phyloP scores from a whole-genome alignment of 1,284 basidiomycete species.

The Microstroma glucosiphilum region DNA sequence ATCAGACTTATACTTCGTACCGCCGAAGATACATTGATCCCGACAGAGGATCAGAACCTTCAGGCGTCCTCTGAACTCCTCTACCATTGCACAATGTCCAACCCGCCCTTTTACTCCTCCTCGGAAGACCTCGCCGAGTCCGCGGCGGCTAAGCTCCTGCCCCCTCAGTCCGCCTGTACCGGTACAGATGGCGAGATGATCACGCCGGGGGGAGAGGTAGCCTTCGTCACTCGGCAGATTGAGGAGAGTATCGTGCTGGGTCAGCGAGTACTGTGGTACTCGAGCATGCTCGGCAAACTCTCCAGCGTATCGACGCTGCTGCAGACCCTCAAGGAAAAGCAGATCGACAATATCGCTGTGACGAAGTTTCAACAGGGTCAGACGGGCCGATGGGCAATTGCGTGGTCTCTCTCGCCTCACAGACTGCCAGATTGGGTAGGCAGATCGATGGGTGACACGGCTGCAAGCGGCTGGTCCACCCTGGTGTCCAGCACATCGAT shows the following conservation, averaged over 20 bases:
- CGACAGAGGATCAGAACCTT: constrained; percentile 23
- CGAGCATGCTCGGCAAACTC: constrained; percentile 81
- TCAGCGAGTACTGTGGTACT: constrained; percentile 62
- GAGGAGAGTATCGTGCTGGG: constrained; percentile 62
- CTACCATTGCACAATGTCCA: constrained; percentile 70
- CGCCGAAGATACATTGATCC: constrained; percentile 56
- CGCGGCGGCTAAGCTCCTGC: constrained; percentile 17
- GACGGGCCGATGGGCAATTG: constrained; percentile 80
- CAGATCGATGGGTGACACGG: too few relatives aligned
- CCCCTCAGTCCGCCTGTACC: constrained; percentile 58
- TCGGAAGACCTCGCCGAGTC: constrained; percentile 59
- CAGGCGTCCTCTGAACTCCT: constrained; percentile 27
- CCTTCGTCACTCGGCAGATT: constrained; percentile 73
- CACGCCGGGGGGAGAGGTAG: constrained; percentile 72
- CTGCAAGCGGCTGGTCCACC: background rate
- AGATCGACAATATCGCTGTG: constrained; percentile 75
- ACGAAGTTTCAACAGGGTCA: constrained; percentile 75
- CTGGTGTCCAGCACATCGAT: background rate
- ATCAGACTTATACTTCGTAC: constrained; percentile 57
- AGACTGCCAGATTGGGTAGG: background rate
- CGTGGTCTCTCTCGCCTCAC: constrained; percentile 57
- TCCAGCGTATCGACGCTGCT: constrained; percentile 66
- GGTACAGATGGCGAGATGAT: constrained; percentile 80
- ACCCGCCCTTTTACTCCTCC: constrained; percentile 84
- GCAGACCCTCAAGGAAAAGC: constrained; percentile 56